Conservation (phyloP, 441 rosid species). For the Eruca vesicaria region DNA sequence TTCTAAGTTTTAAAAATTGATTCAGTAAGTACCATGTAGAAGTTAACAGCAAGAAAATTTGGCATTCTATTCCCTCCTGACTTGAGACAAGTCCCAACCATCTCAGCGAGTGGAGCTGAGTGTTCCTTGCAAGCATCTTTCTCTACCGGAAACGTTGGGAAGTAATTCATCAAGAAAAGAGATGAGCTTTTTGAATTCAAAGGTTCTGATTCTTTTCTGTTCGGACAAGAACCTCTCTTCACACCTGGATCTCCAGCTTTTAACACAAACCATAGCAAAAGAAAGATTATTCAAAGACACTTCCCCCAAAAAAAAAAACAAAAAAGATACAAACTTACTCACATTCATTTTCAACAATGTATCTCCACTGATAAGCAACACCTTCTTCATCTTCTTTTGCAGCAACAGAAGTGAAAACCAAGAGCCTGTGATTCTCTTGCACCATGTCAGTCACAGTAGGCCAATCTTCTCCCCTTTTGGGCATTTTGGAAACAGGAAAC, state of each 20-base stretch:
- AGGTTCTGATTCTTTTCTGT: conserved; percentile 77
- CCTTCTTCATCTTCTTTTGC: conserved; percentile 98
- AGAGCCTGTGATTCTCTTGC: conserved; percentile 70
- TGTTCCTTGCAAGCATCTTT: conserved; percentile 90
- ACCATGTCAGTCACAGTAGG: conserved; percentile 84
- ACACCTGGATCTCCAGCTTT: conserved; percentile 98
- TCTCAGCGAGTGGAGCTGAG: conserved; percentile 69
- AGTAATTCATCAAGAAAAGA: conserved; percentile 85
- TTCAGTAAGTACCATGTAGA: conserved; percentile 69
- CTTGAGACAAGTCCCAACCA: conserved; percentile 82
- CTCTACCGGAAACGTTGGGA: conserved; percentile 81
- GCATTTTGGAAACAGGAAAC: conserved; percentile 89
- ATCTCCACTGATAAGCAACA: conserved; percentile 91
- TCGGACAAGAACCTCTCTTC: conserved; percentile 78
- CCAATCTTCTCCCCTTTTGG: conserved; percentile 88
- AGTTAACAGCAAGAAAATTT: conserved; percentile 88
- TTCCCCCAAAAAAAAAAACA: neutral
- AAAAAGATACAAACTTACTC: conserved; percentile 25
- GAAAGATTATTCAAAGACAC: neutral
- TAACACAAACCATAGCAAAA: conserved; percentile 8
- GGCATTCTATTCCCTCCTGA: conserved; percentile 80
- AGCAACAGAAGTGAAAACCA: conserved; percentile 87
- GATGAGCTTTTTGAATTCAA: conserved; percentile 66
- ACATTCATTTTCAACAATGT: conserved; percentile 84
- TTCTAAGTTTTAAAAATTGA: neutral